Percentiles rank a stretch among this genome's conserved stretches.
Evolutionary conservation across 139 green algal species (phyloP).

Genomic region (Marvania coccoides): DNA sequence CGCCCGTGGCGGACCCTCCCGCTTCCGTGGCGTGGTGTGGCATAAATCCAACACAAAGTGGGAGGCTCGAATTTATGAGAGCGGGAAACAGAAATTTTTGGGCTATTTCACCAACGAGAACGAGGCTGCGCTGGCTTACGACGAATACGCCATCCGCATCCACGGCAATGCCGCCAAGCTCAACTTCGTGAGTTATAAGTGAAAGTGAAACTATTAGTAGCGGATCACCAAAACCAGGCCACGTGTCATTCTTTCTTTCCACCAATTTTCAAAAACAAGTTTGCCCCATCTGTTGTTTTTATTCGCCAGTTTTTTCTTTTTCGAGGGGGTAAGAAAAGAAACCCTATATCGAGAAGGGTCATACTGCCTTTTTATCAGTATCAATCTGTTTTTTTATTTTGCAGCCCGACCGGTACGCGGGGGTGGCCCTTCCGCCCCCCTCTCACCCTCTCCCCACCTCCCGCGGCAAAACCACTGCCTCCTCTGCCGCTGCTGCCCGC

Average conservation of each 20-base stretch:
- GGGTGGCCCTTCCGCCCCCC: neutral
- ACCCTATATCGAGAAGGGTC: too few relatives aligned
- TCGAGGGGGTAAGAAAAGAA: too few relatives aligned
- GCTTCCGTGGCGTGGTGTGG: slow-evolving; percentile 29
- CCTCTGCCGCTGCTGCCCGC: neutral
- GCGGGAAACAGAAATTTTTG: slow-evolving; percentile 15
- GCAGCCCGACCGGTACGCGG: neutral
- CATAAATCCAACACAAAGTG: slow-evolving; percentile 29
- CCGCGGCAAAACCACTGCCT: neutral
- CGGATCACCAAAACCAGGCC: neutral
- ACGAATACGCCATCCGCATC: slow-evolving; percentile 1
- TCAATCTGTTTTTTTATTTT: too few relatives aligned
- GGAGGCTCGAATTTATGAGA: slow-evolving; percentile 26
- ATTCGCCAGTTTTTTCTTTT: too few relatives aligned
- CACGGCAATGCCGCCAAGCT: slow-evolving; percentile 7
- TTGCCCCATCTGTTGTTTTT: too few relatives aligned
- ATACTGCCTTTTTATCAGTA: too few relatives aligned
- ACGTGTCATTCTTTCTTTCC: too few relatives aligned
- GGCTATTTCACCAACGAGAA: slow-evolving; percentile 25
- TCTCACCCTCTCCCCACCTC: neutral
- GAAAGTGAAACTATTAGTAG: too few relatives aligned
- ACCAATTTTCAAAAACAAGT: too few relatives aligned
- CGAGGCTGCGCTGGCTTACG: slow-evolving; percentile 26
- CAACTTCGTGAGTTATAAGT: too few relatives aligned
- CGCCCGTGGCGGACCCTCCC: slow-evolving; percentile 1